A percentile compares a stretch with the other conserved stretches of the same genome.
Evolutionary conservation across 1,284 basidiomycete genomes (phyloP).

Genomic region (Microbotryum lychnidis-dioicae): DNA sequence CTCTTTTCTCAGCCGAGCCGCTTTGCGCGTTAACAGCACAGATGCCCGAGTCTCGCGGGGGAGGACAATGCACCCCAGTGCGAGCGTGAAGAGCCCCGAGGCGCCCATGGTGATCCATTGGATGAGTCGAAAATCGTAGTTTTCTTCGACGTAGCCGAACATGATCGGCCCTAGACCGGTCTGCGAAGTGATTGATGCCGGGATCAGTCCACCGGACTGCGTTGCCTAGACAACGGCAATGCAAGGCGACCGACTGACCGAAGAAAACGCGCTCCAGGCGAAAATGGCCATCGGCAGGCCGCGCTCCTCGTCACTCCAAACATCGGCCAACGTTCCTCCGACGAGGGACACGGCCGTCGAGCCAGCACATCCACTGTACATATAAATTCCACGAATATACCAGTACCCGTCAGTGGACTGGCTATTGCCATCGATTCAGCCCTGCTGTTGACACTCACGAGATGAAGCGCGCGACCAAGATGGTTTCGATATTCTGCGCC

Average conservation of each 20-base stretch:
- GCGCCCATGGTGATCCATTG: slow-evolving; percentile 44
- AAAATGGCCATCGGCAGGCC: slow-evolving; percentile 56
- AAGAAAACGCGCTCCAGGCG: slow-evolving; percentile 41
- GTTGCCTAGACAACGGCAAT: background rate
- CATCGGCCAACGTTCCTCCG: slow-evolving; percentile 40
- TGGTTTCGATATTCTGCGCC: slow-evolving; percentile 56
- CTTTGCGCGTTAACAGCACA: slow-evolving; percentile 33
- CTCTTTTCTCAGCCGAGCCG: slow-evolving; percentile 28
- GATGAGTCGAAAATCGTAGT: slow-evolving; percentile 16
- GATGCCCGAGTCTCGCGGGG: slow-evolving; percentile 28
- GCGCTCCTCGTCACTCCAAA: slow-evolving; percentile 44
- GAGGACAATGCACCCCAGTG: slow-evolving; percentile 17
- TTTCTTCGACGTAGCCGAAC: slow-evolving; percentile 25
- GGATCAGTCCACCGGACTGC: background rate
- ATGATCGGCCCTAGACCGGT: slow-evolving; percentile 21
- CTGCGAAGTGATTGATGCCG: background rate
- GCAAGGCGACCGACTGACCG: background rate
- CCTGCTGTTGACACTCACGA: slow-evolving; percentile 14
- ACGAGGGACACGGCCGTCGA: slow-evolving; percentile 49
- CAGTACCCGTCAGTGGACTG: background rate
- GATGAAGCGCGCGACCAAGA: slow-evolving; percentile 59
- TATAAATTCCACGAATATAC: background rate
- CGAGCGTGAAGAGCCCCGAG: slow-evolving; percentile 13
- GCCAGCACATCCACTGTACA: slow-evolving; percentile 52
- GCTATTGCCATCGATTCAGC: too few species aligned